Percentiles rank a stretch among this genome's conserved stretches.
These are phyloP conservation scores for Verticillium tricorpus DNA, from an alignment of 2,329 filamentous ascomycete genomes.

Conservation along the genomic window DNA sequence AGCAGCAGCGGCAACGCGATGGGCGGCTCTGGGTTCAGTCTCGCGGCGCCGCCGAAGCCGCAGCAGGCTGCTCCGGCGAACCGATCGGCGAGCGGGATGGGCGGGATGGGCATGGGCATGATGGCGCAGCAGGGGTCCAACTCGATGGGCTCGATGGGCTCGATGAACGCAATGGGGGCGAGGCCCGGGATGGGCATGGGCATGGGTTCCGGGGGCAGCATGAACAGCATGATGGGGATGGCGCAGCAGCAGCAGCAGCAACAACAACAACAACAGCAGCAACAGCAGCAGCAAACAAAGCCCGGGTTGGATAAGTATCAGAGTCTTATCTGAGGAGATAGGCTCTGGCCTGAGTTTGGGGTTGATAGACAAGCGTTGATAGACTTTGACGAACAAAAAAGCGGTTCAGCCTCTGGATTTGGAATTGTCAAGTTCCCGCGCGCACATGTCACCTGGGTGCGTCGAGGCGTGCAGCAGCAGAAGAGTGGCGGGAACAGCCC, in stretches of 20 bases:
- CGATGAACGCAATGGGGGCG: neutral
- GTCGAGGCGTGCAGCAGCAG: neutral
- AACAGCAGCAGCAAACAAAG: constrained; percentile 31
- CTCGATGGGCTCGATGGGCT: constrained; percentile 13
- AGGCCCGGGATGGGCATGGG: constrained; percentile 14
- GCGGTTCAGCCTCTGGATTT: neutral
- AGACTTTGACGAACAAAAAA: neutral
- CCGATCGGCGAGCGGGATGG: constrained; percentile 10
- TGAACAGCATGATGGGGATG: constrained; percentile 19
- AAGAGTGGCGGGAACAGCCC: neutral
- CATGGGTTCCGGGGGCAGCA: constrained; percentile 23
- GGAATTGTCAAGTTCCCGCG: neutral
- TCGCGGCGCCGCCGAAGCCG: constrained; percentile 39
- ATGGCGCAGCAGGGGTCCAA: constrained; percentile 9
- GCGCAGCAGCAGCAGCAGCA: constrained; percentile 17
- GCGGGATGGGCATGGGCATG: constrained; percentile 7
- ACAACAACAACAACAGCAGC: constrained; percentile 16
- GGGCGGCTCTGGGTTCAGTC: constrained; percentile 32
- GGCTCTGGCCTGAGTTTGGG: neutral
- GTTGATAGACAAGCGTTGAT: neutral
- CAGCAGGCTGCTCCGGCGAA: constrained; percentile 20
- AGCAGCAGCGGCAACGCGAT: constrained; percentile 16
- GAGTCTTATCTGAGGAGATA: constrained; percentile 50
- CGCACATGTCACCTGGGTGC: neutral
- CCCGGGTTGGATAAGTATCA: constrained; percentile 64